Conservation (phyloP, 2,329 filamentous ascomycete species). For the Ophiosphaerella korrae region DNA sequence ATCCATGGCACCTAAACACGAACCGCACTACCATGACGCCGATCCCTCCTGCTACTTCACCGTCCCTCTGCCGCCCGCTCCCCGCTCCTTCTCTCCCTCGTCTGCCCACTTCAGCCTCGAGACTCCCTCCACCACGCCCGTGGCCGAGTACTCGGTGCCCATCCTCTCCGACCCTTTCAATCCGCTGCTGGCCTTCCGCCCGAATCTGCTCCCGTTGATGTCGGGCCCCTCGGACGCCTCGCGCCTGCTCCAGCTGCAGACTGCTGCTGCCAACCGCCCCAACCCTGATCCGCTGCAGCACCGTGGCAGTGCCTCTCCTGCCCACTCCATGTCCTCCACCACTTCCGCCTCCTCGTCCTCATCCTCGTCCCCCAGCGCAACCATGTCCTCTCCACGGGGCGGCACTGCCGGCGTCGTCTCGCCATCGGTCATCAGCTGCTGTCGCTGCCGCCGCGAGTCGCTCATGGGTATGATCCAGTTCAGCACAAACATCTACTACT, state of each 20-base stretch:
- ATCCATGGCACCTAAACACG: background rate
- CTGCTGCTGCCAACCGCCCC: constrained; percentile 43
- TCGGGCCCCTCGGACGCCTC: constrained; percentile 35
- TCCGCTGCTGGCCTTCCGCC: constrained; percentile 43
- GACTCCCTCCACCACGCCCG: constrained; percentile 32
- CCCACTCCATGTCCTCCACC: constrained; percentile 8
- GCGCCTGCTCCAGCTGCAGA: constrained; percentile 48
- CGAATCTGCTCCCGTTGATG: constrained; percentile 22
- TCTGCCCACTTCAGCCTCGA: constrained; percentile 39
- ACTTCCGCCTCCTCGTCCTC: constrained; percentile 11
- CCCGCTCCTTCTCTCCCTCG: constrained; percentile 25
- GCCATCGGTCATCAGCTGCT: constrained; percentile 33
- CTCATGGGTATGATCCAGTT: constrained; percentile 43
- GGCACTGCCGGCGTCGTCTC: constrained; percentile 12
- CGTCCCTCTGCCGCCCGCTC: constrained; percentile 21
- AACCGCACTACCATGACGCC: constrained; percentile 18
- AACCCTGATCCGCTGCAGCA: constrained; percentile 29
- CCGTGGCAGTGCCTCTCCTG: constrained; percentile 13
- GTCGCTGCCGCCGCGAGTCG: constrained; percentile 42
- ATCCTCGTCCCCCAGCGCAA: constrained; percentile 14
- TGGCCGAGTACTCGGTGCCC: constrained; percentile 27
- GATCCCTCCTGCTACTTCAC: constrained; percentile 43
- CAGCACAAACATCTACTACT: constrained; percentile 49
- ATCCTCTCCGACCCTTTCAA: constrained; percentile 39
- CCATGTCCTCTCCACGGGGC: constrained; percentile 14